These are phyloP conservation scores for Xylaria nigripes DNA, from an alignment of 495 filamentous ascomycete species.

Conservation along the genomic window DNA sequence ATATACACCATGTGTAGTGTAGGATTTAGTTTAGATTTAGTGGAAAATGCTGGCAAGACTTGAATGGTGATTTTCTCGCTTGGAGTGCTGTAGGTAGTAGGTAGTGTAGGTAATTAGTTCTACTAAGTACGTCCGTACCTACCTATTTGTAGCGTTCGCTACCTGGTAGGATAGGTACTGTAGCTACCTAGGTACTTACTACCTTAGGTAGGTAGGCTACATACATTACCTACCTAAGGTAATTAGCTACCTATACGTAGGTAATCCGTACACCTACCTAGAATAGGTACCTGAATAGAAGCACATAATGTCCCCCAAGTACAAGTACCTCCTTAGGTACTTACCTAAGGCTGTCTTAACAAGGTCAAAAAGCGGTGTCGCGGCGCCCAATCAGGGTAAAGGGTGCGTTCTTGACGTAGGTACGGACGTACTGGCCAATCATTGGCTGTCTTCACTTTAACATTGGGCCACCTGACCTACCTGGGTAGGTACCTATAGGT, in stretches of 20 bases:
- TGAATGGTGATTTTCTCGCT: background rate
- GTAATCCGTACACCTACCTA: too few relatives aligned
- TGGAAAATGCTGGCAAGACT: background rate
- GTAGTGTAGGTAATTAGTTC: too few relatives aligned
- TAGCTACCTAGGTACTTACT: too few relatives aligned
- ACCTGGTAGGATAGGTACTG: too few relatives aligned
- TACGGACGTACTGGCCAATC: background rate
- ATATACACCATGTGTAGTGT: too few relatives aligned
- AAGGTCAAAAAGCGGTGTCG: conserved; percentile 26
- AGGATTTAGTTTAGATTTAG: background rate
- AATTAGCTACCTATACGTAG: too few relatives aligned
- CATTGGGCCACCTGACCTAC: conserved; percentile 3
- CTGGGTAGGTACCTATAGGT: background rate
- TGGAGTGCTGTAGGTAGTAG: too few relatives aligned
- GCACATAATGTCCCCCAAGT: too few relatives aligned
- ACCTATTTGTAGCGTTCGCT: too few relatives aligned
- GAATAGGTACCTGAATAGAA: background rate
- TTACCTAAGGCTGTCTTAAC: background rate
- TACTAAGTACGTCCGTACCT: too few relatives aligned
- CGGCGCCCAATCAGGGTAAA: conserved; percentile 7
- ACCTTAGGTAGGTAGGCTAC: too few relatives aligned
- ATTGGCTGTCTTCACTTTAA: background rate
- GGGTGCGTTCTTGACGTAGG: background rate
- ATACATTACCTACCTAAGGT: too few relatives aligned
- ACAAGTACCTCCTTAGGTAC: background rate